These are phyloP conservation scores for Solanum hybrid DNA, from an alignment of 305 asterid species.

Conservation along the genomic window DNA sequence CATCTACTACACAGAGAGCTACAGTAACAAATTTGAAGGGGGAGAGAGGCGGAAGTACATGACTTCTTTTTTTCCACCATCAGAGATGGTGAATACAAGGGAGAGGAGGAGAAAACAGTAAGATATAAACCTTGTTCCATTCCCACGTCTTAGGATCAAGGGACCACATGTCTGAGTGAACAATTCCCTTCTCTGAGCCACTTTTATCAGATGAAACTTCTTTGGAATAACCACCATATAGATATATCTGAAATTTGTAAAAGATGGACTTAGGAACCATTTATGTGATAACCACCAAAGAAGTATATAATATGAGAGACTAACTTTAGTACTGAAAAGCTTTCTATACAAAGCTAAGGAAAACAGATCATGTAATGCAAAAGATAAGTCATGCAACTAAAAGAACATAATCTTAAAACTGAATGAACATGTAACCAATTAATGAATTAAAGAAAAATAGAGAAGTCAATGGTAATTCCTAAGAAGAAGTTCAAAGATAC, in stretches of 20 bases:
- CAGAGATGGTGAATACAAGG: not conserved
- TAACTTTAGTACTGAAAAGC: not conserved
- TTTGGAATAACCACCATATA: slow-evolving; percentile 93
- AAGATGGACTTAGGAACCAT: not conserved
- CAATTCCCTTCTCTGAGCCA: slow-evolving; percentile 79
- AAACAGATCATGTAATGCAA: not conserved
- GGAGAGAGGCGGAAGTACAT: not conserved
- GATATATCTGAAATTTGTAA: slow-evolving; percentile 48
- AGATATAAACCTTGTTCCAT: slow-evolving; percentile 79
- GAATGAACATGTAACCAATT: not conserved
- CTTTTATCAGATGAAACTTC: slow-evolving; percentile 74
- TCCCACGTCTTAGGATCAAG: slow-evolving; percentile 97
- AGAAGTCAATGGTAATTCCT: not conserved
- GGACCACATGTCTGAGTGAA: slow-evolving; percentile 90
- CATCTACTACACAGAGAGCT: not conserved
- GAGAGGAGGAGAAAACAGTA: slow-evolving; percentile 8
- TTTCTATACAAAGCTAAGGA: not conserved
- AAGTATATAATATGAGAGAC: not conserved
- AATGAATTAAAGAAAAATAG: not conserved
- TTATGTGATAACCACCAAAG: not conserved
- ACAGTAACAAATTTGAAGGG: not conserved
- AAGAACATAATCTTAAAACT: not conserved
- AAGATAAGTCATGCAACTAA: not conserved
- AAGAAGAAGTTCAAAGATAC: not conserved
- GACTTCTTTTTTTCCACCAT: not conserved